Conservation (phyloP, 768 basidiomycete genomes). For the Trametes cubensis region DNA sequence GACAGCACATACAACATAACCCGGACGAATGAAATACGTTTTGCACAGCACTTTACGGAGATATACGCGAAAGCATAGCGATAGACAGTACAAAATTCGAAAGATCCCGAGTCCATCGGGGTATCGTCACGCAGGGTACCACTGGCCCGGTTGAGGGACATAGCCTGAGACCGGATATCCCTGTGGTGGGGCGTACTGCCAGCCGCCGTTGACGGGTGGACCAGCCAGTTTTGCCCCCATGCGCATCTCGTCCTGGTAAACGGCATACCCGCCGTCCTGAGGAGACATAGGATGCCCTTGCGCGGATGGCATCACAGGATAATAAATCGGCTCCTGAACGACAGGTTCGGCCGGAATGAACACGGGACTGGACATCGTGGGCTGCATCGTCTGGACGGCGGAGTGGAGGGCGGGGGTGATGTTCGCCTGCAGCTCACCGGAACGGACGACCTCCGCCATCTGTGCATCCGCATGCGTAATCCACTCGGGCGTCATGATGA, state of each 20-base stretch:
- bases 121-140: conserved; percentile 15
- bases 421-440: conserved; percentile 32
- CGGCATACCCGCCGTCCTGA: background rate
- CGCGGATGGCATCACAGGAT: background rate
- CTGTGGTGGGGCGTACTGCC: conserved; percentile 1
- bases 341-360: background rate
- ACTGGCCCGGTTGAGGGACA: conserved; percentile 2
- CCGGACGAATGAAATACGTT: background rate
- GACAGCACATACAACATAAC: conserved; percentile 4
- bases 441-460: conserved; percentile 31
- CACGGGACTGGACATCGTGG: background rate
- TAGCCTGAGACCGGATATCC: conserved; percentile 14
- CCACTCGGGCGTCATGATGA: conserved; percentile 34
- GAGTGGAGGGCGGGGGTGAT: conserved; percentile 27
- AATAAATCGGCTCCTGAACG: background rate
- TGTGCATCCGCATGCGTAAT: conserved; percentile 32
- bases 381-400: background rate
- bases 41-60: conserved; percentile 5
- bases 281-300: background rate
- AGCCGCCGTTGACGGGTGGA: background rate
- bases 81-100: background rate
- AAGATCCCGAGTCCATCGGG: background rate
- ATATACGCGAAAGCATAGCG: conserved; percentile 6
- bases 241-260: background rate
- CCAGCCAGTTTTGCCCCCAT: background rate